Conservation (phyloP, 495 filamentous ascomycete genomes). For the Pyrenopolyporus hunteri region DNA sequence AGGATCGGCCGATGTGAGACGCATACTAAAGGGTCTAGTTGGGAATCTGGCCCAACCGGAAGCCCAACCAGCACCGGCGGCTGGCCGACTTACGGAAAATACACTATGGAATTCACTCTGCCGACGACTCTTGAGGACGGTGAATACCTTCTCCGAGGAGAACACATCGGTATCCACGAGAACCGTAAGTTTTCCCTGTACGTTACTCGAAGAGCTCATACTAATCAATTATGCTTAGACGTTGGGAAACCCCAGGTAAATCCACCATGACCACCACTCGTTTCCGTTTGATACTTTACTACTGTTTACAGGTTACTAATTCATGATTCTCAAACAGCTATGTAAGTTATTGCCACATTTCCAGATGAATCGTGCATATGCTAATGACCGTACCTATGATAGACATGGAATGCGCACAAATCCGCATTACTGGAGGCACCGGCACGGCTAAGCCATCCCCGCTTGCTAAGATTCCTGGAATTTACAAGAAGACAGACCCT, state of each 20-base stretch:
- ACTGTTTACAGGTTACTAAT: too few relatives aligned
- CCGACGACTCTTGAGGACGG: constrained; percentile 54
- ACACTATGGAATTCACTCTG: constrained; percentile 56
- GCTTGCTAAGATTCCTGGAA: constrained; percentile 57
- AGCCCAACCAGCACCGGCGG: constrained; percentile 39
- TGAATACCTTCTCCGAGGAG: constrained; percentile 62
- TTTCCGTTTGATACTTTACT: too few relatives aligned
- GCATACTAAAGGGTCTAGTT: constrained; percentile 18
- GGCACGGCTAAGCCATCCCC: constrained; percentile 53
- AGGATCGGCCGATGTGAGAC: not conserved
- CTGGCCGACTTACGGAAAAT: constrained; percentile 48
- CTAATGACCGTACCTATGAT: constrained; percentile 49
- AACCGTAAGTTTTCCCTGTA: constrained; percentile 31
- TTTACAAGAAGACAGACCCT: constrained; percentile 54
- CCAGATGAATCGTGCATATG: not conserved
- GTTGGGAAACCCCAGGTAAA: too few relatives aligned
- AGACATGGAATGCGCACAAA: constrained; percentile 60
- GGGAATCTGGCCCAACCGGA: constrained; percentile 43
- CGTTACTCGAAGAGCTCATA: not conserved
- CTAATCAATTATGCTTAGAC: constrained; percentile 11
- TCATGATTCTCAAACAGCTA: too few relatives aligned
- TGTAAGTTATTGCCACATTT: constrained; percentile 39
- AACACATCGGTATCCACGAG: constrained; percentile 63
- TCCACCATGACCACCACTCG: too few relatives aligned
- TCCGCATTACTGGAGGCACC: constrained; percentile 54